Base-by-base conservation (phyloP, 805 yeast genomes). In the Candida qinlingensis region DNA sequence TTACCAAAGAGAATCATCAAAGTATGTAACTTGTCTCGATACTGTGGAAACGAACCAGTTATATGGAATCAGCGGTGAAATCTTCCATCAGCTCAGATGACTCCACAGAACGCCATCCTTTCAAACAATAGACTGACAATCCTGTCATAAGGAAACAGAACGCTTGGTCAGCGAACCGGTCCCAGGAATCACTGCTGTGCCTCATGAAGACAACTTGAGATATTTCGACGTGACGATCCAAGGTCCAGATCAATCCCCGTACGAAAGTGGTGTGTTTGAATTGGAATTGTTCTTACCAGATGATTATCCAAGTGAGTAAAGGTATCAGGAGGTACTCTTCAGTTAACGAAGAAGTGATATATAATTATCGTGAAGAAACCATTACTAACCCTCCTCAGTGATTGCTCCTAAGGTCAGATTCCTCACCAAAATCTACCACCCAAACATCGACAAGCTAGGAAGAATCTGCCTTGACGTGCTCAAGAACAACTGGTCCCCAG, bases 401-500 rank as follows among this genome's bases (percentile, higher is more conserved):
- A 89, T 88, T 61, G 96, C 99, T 0, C 99, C 99, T 45, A 91
- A 90, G 64, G 95, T 94, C 46, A 77, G 99, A 50, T 94, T 94
- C 60, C 70, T 94, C 54, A 94, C 99, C 31, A 88, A 84, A 66
- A 91, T 94, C 29, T 94, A 94, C 66, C 99, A 94, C 63, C 99
- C 96, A 39, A 94, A 94, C 67, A 94, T 94, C 57, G 99, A 94
- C 64, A 80, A 94, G 64, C 74, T 94, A 54, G 99, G 99, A 7
- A 77, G 99, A 55, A 92, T 94, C 59, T 94, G 99, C 70, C 76
- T 94, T 45, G 98, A 94, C 65, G 97, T 94, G 39, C 75, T 94
- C 64, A 94, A 92, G 70, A 78, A 87, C 59, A 91, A 92, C 69
- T 94, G 99, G 99, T 87, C 96, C 8, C 98, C 99, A 4, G 99